Conservation (phyloP, 2,329 filamentous ascomycete genomes). For the Ceratocystiopsis minuta region DNA sequence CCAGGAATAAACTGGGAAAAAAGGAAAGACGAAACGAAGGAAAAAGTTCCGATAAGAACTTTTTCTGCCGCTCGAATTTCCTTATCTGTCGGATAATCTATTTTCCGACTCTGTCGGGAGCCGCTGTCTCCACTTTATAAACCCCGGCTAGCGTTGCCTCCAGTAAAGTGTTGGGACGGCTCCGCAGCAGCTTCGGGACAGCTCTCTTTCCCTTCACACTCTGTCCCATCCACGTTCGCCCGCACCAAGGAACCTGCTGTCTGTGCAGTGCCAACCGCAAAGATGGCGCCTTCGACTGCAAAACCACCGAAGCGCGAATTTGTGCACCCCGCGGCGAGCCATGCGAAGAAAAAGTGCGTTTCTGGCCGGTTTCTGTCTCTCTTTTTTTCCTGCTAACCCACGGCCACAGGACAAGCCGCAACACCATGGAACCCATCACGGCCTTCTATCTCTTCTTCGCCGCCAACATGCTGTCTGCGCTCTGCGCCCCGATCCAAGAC, state of each 20-base stretch:
- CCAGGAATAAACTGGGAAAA: too few relatives aligned
- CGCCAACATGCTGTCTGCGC: slow-evolving; percentile 57
- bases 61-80: slow-evolving; percentile 7
- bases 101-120: not conserved
- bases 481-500: slow-evolving; percentile 84
- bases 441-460: slow-evolving; percentile 67
- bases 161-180: not conserved
- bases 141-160: too few relatives aligned
- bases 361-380: not conserved
- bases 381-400: not conserved
- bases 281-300: slow-evolving; percentile 20
- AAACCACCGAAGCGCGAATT: slow-evolving; percentile 18
- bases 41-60: slow-evolving; percentile 7
- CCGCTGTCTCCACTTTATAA: too few relatives aligned
- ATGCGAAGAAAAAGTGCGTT: slow-evolving; percentile 33
- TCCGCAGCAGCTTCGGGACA: not conserved
- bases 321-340: slow-evolving; percentile 29
- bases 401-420: slow-evolving; percentile 24
- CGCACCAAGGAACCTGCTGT: not conserved
- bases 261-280: slow-evolving; percentile 6
- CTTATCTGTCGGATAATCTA: slow-evolving; percentile 6
- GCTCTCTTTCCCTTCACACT: not conserved
- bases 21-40: not conserved
- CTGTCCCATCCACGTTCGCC: not conserved
- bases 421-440: slow-evolving; percentile 50